Evolutionary conservation across 2,329 filamentous ascomycete species (phyloP), one percentile per base, ranked within the genome.

Genomic region (Tolypocladium guangdongense): DNA sequence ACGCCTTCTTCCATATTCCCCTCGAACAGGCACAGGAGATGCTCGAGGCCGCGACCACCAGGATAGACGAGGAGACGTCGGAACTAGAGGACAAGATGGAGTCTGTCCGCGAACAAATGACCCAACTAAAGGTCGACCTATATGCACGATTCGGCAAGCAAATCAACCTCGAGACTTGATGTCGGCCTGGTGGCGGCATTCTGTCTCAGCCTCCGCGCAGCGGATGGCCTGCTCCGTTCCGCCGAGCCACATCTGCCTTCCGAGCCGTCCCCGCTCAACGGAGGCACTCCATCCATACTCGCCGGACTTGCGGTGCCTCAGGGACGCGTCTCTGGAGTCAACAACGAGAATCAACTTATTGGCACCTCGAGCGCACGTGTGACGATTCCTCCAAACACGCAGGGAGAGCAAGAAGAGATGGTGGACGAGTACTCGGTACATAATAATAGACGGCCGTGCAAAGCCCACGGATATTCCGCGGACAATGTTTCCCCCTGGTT

Each of bases 131-230:
- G 77, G 87, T 95, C 55, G 84, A 88, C 57, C 74, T 99, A 57
- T 99, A 99, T 72, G 91, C 90, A 36, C 83, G 95, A 57, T 99
- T 99, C 72, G 93, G 93, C 53, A 84, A 88, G 70, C 95, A 91
- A 69, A 99, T 99, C 77, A 99, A 99, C 72, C 78, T 97, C 59
- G 93, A 99, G 72, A 89, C 87, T 61, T 93, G 76, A 80, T 7
- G 43, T 22, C 36, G 27, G 22, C n/a, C 7, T 43, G n/a, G 2
- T 20, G 18, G n/a, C 49, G 18, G 27, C 27, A n/a, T 20, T 47
- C 27, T 20, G 43, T 47, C 41, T 45, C 43, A 47, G 43, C 43
- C 10, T 27, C 35, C 20, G 12, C 32, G 30, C 22, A 27, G 7
- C 35, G 35, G 30, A 20, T 20, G 18, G 30, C 36, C 24, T 22